Evolutionary conservation across 2,329 filamentous ascomycete genomes (phyloP).

Genomic region (Cladosporium sp.): DNA sequence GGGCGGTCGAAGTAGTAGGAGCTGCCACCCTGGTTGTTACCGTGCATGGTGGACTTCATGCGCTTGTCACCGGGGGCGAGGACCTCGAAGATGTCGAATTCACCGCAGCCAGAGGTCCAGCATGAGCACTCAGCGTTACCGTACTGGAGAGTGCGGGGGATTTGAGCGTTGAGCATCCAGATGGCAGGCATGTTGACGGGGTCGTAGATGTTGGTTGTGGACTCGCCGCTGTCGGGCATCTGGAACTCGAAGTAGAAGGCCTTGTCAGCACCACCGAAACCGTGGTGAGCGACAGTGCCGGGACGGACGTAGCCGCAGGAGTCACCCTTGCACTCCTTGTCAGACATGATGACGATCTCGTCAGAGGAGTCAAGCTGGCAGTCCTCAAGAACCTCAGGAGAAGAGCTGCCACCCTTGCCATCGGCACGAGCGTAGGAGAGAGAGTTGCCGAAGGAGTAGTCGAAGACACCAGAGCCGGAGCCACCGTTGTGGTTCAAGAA

Average conservation of each 20-base stretch:
- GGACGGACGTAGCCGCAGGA: constrained; percentile 37
- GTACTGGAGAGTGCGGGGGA: constrained; percentile 68
- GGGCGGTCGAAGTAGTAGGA: constrained; percentile 71
- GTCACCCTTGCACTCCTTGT: constrained; percentile 44
- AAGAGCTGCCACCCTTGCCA: constrained; percentile 43
- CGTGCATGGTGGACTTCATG: constrained; percentile 68
- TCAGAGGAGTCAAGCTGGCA: constrained; percentile 44
- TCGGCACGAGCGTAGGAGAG: constrained; percentile 52
- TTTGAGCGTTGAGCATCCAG: constrained; percentile 71
- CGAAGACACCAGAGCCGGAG: constrained; percentile 51
- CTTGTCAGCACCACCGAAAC: constrained; percentile 66
- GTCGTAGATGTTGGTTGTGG: constrained; percentile 36
- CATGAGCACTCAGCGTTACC: constrained; percentile 61
- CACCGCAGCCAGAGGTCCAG: constrained; percentile 67
- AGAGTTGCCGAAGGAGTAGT: constrained; percentile 54
- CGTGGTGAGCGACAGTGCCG: constrained; percentile 51
- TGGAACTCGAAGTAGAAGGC: constrained; percentile 69
- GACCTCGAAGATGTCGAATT: constrained; percentile 72
- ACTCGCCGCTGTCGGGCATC: constrained; percentile 61
- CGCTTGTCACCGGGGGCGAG: constrained; percentile 61
- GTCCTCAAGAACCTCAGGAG: constrained; percentile 49
- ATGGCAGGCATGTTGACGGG: constrained; percentile 64
- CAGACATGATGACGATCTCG: constrained; percentile 51
- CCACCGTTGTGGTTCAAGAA: constrained; percentile 59
- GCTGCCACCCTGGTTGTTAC: constrained; percentile 58